These are phyloP conservation scores for Farysia itapuensis DNA, from an alignment of 1,284 basidiomycete genomes.

Conservation along the genomic window DNA sequence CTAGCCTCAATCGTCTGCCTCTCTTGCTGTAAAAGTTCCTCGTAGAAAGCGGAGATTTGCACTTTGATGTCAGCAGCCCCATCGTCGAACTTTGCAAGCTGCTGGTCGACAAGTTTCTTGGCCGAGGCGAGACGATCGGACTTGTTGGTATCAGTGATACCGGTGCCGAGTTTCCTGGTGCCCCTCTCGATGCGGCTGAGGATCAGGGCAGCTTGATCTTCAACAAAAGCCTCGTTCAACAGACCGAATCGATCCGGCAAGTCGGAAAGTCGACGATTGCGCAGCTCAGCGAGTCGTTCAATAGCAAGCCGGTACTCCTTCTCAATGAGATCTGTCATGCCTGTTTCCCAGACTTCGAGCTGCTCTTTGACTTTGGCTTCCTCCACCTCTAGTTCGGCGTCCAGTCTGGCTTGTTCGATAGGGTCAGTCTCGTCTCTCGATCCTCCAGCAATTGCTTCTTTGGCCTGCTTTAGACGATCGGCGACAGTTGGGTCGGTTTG, in stretches of 20 bases:
- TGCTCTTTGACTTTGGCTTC: slow-evolving; percentile 34
- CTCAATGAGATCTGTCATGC: slow-evolving; percentile 40
- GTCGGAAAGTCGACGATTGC: slow-evolving; percentile 30
- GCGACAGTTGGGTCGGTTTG: slow-evolving; percentile 35
- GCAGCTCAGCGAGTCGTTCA: slow-evolving; percentile 39
- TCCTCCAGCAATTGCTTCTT: slow-evolving; percentile 28
- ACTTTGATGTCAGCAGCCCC: slow-evolving; percentile 25
- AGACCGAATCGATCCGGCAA: slow-evolving; percentile 48
- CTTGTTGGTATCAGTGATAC: slow-evolving; percentile 2
- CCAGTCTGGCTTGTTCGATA: slow-evolving; percentile 39
- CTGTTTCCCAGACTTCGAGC: slow-evolving; percentile 49
- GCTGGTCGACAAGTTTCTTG: slow-evolving; percentile 30
- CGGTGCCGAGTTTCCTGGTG: slow-evolving; percentile 30
- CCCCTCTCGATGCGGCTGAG: slow-evolving; percentile 41
- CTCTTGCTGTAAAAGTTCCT: slow-evolving; percentile 34
- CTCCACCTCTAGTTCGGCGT: slow-evolving; percentile 49
- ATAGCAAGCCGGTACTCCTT: slow-evolving; percentile 47
- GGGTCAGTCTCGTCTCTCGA: slow-evolving; percentile 24
- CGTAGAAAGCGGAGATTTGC: slow-evolving; percentile 32
- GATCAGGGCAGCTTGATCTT: slow-evolving; percentile 40
- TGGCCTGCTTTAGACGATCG: slow-evolving; percentile 43
- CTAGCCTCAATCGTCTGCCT: slow-evolving; percentile 35
- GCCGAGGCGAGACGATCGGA: slow-evolving; percentile 12
- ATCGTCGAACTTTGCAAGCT: slow-evolving; percentile 33
- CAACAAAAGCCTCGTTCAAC: slow-evolving; percentile 44